Conservation (phyloP, 441 rosid genomes). For the Melastoma candidum region DNA sequence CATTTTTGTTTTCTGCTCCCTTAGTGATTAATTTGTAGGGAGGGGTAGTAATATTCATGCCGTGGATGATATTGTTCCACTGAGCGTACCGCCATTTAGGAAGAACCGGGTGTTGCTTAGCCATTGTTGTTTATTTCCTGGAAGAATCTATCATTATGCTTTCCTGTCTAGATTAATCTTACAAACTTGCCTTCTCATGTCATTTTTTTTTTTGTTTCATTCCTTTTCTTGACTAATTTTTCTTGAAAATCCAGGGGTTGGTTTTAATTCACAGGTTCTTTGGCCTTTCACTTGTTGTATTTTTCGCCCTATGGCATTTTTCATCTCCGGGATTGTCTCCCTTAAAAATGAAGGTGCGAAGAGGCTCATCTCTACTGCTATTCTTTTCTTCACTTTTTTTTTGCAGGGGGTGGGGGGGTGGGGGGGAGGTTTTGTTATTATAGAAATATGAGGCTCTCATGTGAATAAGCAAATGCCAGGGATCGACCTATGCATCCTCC, state of each 20-base stretch:
- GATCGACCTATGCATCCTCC: slow-evolving; percentile 29
- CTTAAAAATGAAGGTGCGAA: slow-evolving; percentile 38
- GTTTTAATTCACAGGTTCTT: slow-evolving; percentile 88
- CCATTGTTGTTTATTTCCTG: no score
- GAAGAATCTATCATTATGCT: no score
- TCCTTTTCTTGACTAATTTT: slow-evolving; percentile 13
- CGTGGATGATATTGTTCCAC: no score
- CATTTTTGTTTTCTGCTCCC: no score
- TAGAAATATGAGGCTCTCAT: not conserved
- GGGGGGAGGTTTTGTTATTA: not conserved
- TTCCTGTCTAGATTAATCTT: no score
- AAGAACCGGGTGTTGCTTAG: no score
- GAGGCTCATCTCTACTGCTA: slow-evolving; percentile 5
- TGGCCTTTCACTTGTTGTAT: slow-evolving; percentile 65
- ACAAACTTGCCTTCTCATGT: no score
- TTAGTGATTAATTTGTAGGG: no score
- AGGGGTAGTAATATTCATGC: no score
- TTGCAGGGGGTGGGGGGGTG: no score
- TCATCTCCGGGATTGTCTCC: slow-evolving; percentile 37
- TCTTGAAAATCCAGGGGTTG: slow-evolving; percentile 74
- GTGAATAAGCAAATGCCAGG: slow-evolving; percentile 20
- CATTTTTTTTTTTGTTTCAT: no score
- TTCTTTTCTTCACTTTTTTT: not conserved
- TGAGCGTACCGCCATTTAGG: no score
- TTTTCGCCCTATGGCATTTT: slow-evolving; percentile 68